Base-by-base conservation (phyloP, 2,329 filamentous ascomycete genomes). In the Rutstroemia sydowiana region DNA sequence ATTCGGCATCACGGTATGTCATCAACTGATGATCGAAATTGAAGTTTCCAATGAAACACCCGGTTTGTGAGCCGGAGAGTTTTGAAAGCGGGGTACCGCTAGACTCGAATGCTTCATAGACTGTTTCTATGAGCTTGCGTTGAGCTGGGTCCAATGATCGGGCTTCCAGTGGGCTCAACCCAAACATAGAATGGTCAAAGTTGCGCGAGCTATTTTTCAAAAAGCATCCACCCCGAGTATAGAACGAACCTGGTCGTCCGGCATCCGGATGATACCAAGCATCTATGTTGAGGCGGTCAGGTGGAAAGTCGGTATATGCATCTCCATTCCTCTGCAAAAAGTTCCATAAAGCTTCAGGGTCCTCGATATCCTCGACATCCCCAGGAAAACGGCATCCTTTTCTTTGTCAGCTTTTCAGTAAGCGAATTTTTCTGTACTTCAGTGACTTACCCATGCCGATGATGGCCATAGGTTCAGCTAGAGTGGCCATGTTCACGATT, bases 381-480 rank as follows among this genome's bases (percentile, higher is more conserved):
- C 34, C 34, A n/a, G 34, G 23, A 9, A 23, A 21, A 3, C 40
- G 18, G 10, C 23, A 21, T 7, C 20, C 23, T 42, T 23, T n/a
- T n/a, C n/a, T n/a, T n/a, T n/a, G n/a, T n/a, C n/a, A n/a, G n/a
- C n/a, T n/a, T n/a, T n/a, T n/a, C n/a, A n/a, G n/a, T n/a, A n/a
- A n/a, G n/a, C n/a, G n/a, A n/a, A n/a, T n/a, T n/a, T n/a, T n/a
- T n/a, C n/a, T 21, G 6, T 42, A 23, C 3, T 21, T 13, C n/a
- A 18, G 8, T n/a, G 20, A 42, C 26, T 48, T 52, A 55, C 65
- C 62, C 66, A 68, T 68, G 41, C 66, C 66, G 31, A 59, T 40
- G 31, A 68, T 64, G n/a, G 66, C 67, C 43, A 69, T 65, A 18
- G 66, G 67, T 39, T 57, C 23, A n/a, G n/a, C n/a, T n/a, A n/a